Evolutionary conservation across 345 rosid species (phyloP), one percentile per base, ranked within the genome.

Genomic region (Aethionema arabicum): DNA sequence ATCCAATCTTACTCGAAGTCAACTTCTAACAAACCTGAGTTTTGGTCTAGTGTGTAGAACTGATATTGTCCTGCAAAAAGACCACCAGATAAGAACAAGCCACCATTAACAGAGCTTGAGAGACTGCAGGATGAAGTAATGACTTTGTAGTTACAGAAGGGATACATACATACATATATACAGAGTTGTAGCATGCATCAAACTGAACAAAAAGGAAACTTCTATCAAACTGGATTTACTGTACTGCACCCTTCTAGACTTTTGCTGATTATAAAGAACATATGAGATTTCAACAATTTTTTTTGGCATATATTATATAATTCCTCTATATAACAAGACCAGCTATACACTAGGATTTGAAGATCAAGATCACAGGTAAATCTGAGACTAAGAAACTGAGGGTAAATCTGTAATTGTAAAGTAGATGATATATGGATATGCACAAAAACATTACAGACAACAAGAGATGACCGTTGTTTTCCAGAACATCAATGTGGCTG

Each of bases 381-480:
- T n/a, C n/a, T 21, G 27, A 21, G 27, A 21, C 27, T 1, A 21
- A 21, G 27, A 21, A 21, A 21, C 27, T 21, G 27, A 21, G n/a
- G n/a, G n/a, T n/a, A n/a, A n/a, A n/a, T n/a, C n/a, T n/a, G n/a
- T n/a, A 59, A 5, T 52, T 48, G 59, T 10, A 29, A 21, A 16
- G 35, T 12, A 33, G 53, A 27, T 30, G 13, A 36, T 45, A 42
- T 29, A 30, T 30, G 8, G 10, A 32, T 63, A 42, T 52, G 44
- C 43, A 11, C 45, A 50, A 1, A 11, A 21, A 38, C 63, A 53
- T 46, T 61, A 61, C 38, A 47, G 52, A 45, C 58, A 53, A 61
- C 6, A 61, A 47, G 3, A 39, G 39, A 40, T 3, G 5, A 32
- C 44, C 15, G 2, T 21, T 16, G 47, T 42, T 4, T 37, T 38